Percentiles rank a stretch among this genome's conserved stretches.
These are phyloP conservation scores for Dothistroma septosporum DNA, from an alignment of 2,329 filamentous ascomycete genomes.

Conservation along the genomic window DNA sequence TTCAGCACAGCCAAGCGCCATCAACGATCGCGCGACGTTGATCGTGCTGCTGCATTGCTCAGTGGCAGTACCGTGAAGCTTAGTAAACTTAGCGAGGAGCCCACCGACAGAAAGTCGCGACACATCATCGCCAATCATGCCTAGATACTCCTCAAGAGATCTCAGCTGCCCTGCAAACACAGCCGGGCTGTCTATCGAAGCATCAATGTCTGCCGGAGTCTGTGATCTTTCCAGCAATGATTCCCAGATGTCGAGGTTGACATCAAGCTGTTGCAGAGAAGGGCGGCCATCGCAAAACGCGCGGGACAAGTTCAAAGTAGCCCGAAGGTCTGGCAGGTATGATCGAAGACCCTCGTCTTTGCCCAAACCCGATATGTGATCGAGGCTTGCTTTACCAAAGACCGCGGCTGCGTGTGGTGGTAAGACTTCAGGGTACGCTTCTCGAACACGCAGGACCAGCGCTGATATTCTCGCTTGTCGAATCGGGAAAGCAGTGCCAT, in stretches of 20 bases:
- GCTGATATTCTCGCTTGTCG: constrained; percentile 28
- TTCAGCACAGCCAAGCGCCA: constrained; percentile 57
- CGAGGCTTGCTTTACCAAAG: constrained; percentile 8
- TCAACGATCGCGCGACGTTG: constrained; percentile 51
- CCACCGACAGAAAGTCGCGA: constrained; percentile 14
- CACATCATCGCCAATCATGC: constrained; percentile 53
- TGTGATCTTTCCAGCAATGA: constrained; percentile 32
- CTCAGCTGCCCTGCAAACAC: constrained; percentile 51
- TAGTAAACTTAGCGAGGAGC: constrained; percentile 11
- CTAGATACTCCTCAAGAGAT: constrained; percentile 53
- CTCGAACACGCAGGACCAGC: constrained; percentile 22
- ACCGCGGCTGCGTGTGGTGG: constrained; percentile 11
- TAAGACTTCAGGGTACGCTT: constrained; percentile 24
- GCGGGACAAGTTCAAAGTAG: constrained; percentile 39
- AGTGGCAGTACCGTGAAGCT: constrained; percentile 13
- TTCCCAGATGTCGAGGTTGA: constrained; percentile 38
- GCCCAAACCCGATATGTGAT: constrained; percentile 16
- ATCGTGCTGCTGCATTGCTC: constrained; percentile 37
- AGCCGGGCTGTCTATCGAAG: constrained; percentile 49
- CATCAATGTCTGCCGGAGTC: constrained; percentile 39
- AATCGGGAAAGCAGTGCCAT: constrained; percentile 23
- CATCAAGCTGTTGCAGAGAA: constrained; percentile 27
- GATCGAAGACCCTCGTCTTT: constrained; percentile 34
- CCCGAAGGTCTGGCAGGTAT: constrained; percentile 36
- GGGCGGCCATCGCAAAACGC: constrained; percentile 39